phyloP scores from a whole-genome alignment of 2,329 filamentous ascomycete genomes.

The Scleromitrula shiraiana region DNA sequence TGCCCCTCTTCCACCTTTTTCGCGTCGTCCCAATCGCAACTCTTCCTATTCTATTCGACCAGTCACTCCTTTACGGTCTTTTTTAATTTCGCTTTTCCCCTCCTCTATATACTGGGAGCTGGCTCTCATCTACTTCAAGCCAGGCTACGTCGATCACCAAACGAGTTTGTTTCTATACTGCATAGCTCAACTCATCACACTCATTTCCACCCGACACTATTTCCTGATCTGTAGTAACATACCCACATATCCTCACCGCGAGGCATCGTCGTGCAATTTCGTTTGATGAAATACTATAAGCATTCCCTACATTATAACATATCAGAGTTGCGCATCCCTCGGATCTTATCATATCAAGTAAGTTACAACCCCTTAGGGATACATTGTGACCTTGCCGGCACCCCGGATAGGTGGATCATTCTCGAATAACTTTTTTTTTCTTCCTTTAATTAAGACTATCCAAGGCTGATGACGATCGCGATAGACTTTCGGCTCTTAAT shows the following conservation, averaged over 20 bases:
- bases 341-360: constrained; percentile 27
- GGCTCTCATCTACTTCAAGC: constrained; percentile 44
- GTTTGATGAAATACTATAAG: constrained; percentile 31
- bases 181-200: constrained; percentile 37
- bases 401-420: constrained; percentile 18
- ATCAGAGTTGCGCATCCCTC: constrained; percentile 29
- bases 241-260: constrained; percentile 32
- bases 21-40: constrained; percentile 39
- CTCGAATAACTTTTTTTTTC: constrained; percentile 11
- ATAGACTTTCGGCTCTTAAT: constrained; percentile 17
- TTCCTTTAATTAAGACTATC: constrained; percentile 16
- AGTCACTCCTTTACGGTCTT: constrained; percentile 44
- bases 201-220: constrained; percentile 27
- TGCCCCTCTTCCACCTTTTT: constrained; percentile 37
- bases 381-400: constrained; percentile 5
- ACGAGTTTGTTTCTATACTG: constrained; percentile 37
- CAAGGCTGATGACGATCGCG: constrained; percentile 28
- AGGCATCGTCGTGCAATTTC: constrained; percentile 34
- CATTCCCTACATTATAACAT: constrained; percentile 34
- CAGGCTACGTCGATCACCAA: constrained; percentile 31
- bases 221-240: constrained; percentile 29
- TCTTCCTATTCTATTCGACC: constrained; percentile 34
- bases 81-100: constrained; percentile 37
- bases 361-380: constrained; percentile 19
- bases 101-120: constrained; percentile 46